phyloP scores from a whole-genome alignment of 371 early-diverging fungal species.

The Syncephalastrum sp. region DNA sequence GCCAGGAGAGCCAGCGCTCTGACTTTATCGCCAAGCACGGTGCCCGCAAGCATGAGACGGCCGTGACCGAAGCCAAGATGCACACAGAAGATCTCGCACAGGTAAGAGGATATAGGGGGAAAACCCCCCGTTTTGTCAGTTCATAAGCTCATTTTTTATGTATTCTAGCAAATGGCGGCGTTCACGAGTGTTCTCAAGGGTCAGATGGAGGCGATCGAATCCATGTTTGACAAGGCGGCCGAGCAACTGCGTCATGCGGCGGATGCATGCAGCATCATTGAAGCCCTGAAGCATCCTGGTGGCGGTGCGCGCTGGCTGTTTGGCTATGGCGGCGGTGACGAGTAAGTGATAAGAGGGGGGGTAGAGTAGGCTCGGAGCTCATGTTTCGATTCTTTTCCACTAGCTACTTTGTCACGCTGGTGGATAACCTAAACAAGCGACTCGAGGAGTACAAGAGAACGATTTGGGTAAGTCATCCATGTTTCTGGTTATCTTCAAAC shows the following conservation, averaged over 20 bases:
- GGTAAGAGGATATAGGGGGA: constrained; percentile 13
- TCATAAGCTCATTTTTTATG: too few species aligned
- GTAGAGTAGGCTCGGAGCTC: background rate
- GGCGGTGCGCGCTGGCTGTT: constrained; percentile 38
- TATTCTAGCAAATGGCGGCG: constrained; percentile 37
- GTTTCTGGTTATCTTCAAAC: background rate
- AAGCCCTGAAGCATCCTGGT: constrained; percentile 37
- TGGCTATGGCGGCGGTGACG: constrained; percentile 38
- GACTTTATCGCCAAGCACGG: constrained; percentile 37
- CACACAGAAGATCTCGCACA: constrained; percentile 30
- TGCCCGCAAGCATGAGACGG: constrained; percentile 28
- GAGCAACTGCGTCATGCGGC: constrained; percentile 38
- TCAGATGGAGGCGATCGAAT: constrained; percentile 24
- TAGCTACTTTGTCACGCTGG: constrained; percentile 35
- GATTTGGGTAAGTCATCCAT: constrained; percentile 21
- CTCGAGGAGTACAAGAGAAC: constrained; percentile 39
- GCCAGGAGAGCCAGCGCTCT: constrained; percentile 34
- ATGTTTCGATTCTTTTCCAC: background rate
- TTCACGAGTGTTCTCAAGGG: constrained; percentile 29
- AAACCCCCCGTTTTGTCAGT: too few species aligned
- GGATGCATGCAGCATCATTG: constrained; percentile 37
- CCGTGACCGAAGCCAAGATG: constrained; percentile 23
- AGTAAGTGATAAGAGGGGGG: constrained; percentile 21
- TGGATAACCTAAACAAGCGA: constrained; percentile 25
- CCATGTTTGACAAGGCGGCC: constrained; percentile 29